Evolutionary conservation across 2,329 filamentous ascomycete genomes (phyloP), one percentile per base, ranked within the genome.

Genomic region (Ophiostoma sp.): DNA sequence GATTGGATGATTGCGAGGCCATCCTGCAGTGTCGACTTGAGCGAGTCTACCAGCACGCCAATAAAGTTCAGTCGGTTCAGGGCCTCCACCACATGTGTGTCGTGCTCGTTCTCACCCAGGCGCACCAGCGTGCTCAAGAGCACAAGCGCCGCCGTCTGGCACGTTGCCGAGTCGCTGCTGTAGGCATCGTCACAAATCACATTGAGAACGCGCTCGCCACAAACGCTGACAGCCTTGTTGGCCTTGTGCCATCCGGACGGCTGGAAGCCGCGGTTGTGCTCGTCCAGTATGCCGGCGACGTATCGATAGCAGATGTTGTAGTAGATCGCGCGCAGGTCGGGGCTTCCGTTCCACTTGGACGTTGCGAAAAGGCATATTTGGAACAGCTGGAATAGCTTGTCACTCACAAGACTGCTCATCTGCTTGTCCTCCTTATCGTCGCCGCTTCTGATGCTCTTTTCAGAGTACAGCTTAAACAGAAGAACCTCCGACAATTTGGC

Each of bases 291-390:
- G 60, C 89, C 88, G 4, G 87, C 86, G 66, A 97, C 83, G 76
- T 96, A 96, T 27, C 91, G 87, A 76, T 93, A 94, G 79, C 91
- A 93, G 73, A 97, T 96, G 74, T 90, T 90, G 77, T 98, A 99
- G 78, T 96, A 94, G 36, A 91, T 85, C 69, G 95, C 88, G 66
- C 95, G 88, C 52, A 99, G 81, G 67, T 87, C 83, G 16, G 90
- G 81, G 67, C 86, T 88, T 4, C 89, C 88, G 1, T 88, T 84
- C 75, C 90, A 89, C 70, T 90, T 88, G 72, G 89, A 87, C 67
- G 96, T 89, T 5, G 92, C 92, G 73, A 89, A 85, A 14, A 97
- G 82, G 71, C 91, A 93, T 52, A 92, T 86, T 71, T 96, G 91
- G 82, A 99, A 97, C 4, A 98, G 85, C 75, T 97, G 90, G 75